Evolutionary conservation across 83 land plant species (phyloP), one percentile per base, ranked within the genome.

Genomic region (Diphasiastrum complanatum): DNA sequence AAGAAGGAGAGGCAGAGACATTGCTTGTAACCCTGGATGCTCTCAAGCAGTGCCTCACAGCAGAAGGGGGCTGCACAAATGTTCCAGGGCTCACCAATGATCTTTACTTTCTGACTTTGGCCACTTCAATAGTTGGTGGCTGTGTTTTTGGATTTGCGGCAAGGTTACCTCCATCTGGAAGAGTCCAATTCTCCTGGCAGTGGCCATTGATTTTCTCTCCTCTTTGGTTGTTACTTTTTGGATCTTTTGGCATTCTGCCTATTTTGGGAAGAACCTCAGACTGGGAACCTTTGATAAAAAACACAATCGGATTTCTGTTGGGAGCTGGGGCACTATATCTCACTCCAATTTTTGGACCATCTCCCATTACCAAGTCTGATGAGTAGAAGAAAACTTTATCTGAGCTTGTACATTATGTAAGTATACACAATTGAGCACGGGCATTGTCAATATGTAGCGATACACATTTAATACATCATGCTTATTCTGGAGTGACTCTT

Each of bases 91-190:
- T 69, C 19, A 69, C 67, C 18, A 25, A 61, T 49, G 72, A 69
- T 31, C 67, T 69, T 2, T 69, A 69, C 41, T 69, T 32, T 43
- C 47, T 61, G 26, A 69, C 72, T 11, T 57, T 69, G 27, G 67
- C 72, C 2, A 61, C 72, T 5, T 69, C 67, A 6, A 69, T 69
- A 27, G 67, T 25, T 6, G 72, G 67, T 34, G 72, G 72, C 33
- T 64, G 69, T 50, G 70, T 67, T 20, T 69, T 69, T 51, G 72
- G 58, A 26, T 69, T 69, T 50, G 72, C 72, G 18, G 72, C 68
- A 11, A 36, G 72, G 6, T 18, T 69, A 38, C 69, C 58, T 19
- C 66, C 72, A 43, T 47, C 28, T 23, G 70, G 70, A 18, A 45
- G 70, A 41, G 70, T 67, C 25, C 57, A 62, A 26, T 45, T 32